Base-by-base conservation (phyloP, 345 rosid genomes). In the Arabidopsis thaliana region DNA sequence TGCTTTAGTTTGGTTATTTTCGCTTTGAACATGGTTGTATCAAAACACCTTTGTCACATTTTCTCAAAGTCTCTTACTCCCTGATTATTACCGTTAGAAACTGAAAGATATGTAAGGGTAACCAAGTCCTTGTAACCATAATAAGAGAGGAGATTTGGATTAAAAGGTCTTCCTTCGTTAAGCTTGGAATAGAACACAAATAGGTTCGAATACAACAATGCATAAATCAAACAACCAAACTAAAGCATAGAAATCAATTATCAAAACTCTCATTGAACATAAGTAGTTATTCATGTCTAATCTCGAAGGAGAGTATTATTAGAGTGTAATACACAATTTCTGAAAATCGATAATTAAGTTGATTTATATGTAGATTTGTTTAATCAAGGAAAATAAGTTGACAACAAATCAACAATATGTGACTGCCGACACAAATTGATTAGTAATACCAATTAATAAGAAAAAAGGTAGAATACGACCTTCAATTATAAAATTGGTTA, bases 401-500 rank as follows among this genome's bases (percentile, higher is more conserved):
- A 69, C 59, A 53, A 36, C 50, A 45, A 45, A 45, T 45, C 50
- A 45, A 45, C 50, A 45, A 62, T 46, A 52, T 61, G 23, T 51
- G 23, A 75, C 46, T 25, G 70, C 75, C 75, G 80, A 76, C 75
- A 62, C 42, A 1, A 68, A 45, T 53, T 37, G 42, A 49, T 55
- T 62, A 53, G 71, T 45, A 45, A 62, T 63, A 46, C 51, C 25
- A 61, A 60, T 61, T 52, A 75, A 67, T 59, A 38, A 67, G 49
- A 38, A 50, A 45, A 34, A 50, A 67, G 11, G 60, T 50, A 75
- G 68, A 69, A 53, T 62, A 69, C 51, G 75, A 69, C 80, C 70
- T 64, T 4, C 41, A 53, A 62, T 69, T 62, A 69, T 69, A 53
- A 44, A 61, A 55, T 68, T 76, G 25, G 74, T 75, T 76, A 69